These are phyloP conservation scores for Salix purpurea DNA, from an alignment of 345 rosid species.

Conservation along the genomic window DNA sequence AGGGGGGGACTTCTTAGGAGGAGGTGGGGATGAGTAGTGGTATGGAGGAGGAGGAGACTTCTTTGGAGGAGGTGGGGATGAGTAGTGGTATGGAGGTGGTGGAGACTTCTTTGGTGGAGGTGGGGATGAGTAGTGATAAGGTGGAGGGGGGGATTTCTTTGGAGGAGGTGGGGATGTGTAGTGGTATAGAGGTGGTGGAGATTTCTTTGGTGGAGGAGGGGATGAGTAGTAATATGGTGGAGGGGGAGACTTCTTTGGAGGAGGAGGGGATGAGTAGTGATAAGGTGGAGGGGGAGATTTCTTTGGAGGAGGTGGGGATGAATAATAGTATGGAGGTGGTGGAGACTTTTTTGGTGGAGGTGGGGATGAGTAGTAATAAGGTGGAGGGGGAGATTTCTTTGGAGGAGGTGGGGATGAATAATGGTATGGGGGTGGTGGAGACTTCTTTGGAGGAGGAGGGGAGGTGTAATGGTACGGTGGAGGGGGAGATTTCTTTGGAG, in stretches of 20 bases:
- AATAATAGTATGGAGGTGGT: background rate
- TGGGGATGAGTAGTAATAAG: fast-evolving
- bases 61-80: background rate
- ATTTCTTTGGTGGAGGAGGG: slow-evolving; percentile 10
- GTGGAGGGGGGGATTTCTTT: background rate
- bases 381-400: too few species aligned
- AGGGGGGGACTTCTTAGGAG: too few species aligned
- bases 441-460: background rate
- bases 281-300: background rate
- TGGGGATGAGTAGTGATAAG: background rate
- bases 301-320: background rate
- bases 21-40: too few species aligned
- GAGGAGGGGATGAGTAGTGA: background rate
- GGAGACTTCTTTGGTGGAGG: background rate
- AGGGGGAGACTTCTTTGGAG: background rate
- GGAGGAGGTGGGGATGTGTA: slow-evolving; percentile 12
- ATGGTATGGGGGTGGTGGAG: too few species aligned
- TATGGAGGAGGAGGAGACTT: too few species aligned
- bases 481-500: background rate
- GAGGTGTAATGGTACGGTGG: slow-evolving; percentile 3
- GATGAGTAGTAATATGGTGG: slow-evolving; percentile 13
- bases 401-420: too few species aligned
- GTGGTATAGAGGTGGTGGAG: slow-evolving; percentile 1
- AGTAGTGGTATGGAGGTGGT: background rate
- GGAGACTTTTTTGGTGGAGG: fast-evolving